Base-by-base conservation (phyloP, 805 yeast species). In the Vanderwaltozyma tropicalis region DNA sequence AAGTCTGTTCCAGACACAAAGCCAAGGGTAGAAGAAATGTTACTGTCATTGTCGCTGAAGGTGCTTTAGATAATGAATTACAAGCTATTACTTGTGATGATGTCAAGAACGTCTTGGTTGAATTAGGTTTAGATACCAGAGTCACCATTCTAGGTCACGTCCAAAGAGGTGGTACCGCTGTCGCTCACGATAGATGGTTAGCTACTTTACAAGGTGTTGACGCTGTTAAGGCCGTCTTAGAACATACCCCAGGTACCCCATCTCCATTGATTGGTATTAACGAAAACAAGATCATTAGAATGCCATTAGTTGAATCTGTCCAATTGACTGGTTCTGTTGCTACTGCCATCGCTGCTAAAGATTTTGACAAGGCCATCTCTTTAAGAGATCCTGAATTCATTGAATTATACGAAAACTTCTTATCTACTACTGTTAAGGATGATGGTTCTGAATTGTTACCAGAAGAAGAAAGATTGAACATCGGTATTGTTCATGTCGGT, bases 161-260 rank as follows among this genome's bases (percentile, higher is more conserved):
- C 38, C 98, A 92, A 69, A 77, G 98, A 65, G 98, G 98, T 67
- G 98, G 98, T 62, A 76, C 95, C 32, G 96, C 98, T 18, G 96
- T 88, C 39, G 96, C 97, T 2, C 85, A 72, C 52, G 98, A 92
- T 61, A 76, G 98, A 57, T 63, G 81, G 56, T 64, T 92, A 50
- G 95, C 96, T 28, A 89, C 98, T 14, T 61, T 89, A 49, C 98
- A 92, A 68, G 98, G 97, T 63, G 96, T 89, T 30, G 97, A 87
- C 52, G 97, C 98, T 8, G 94, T 92, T 16, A 79, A 81, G 43
- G 97, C 97, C 2, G 89, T 92, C 15, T 68, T 92, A 50, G 87
- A 81, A 37, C 68, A 81, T 39, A 85, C 94, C 9, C 95, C 96
- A 21, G 80, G 77, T 1, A 82, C 89, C 3, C 96, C 96, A 28